Base-by-base conservation (phyloP, 108 stramenopile genomes). In the Skeletonema tropicum region DNA sequence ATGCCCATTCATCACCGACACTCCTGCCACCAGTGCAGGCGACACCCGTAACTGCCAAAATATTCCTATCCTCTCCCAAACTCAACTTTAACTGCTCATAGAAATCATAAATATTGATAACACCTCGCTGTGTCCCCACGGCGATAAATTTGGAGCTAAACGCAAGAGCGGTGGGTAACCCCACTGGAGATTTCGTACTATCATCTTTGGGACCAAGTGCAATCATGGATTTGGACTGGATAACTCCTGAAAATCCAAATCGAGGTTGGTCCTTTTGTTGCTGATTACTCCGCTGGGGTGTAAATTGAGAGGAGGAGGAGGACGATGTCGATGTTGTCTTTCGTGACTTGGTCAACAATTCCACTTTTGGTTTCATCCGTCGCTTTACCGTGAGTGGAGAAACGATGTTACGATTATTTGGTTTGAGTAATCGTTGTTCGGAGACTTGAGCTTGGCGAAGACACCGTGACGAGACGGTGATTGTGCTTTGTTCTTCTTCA, bases 81-180 rank as follows among this genome's bases (percentile, higher is more conserved):
- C 70, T 81, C 66, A 87, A 86, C 33, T 92, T 87, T 35, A 97
- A 71, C 12, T 87, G 88, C 83, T 96, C 94, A 60, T 94, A 97
- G 61, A 93, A 83, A 77, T 97, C 96, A 74, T 90, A 97, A 1
- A 93, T 81, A 25, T 90, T 79, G 57, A 96, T 77, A 3, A 76
- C 68, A 10, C 94, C 94, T 2, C 68, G 58, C 77, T 94, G 92
- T 21, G 91, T 92, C 25, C 94, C 96, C 42, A 97, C 72, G 0
- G 94, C 93, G 41, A 97, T 94, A 58, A 97, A 96, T 79, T 93
- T 90, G 32, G 91, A 83, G 60, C 87, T 89, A 32, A 94, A 88
- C 2, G 90, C 91, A 29, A 94, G 61, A 39, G 89, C 85, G 15
- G 93, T 95, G 9, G 94, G 94, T 21, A 92, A 57, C 17, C 87